Evolutionary conservation across 2,329 filamentous ascomycete species (phyloP), one percentile per base, ranked within the genome.

Genomic region (Exophiala oligosperma): DNA sequence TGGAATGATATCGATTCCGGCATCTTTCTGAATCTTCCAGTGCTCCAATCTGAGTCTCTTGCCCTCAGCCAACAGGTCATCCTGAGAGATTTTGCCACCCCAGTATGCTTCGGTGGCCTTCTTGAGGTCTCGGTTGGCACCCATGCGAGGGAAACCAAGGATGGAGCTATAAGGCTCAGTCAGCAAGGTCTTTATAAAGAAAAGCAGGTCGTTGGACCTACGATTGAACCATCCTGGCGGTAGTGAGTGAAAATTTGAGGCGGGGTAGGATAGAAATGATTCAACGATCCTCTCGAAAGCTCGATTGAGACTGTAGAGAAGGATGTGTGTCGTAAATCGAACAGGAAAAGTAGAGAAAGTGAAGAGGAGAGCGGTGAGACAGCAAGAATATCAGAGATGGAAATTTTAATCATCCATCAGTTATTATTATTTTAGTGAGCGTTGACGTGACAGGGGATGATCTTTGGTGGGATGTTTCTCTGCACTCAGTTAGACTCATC

Each of bases 11-110:
- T 97, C 91, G 78, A 97, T 92, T 74, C 94, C 94, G 68, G 94
- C 94, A 79, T 95, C 87, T 85, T 99, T 93, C 84, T 99, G 94
- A 81, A 99, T 96, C 83, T 96, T 92, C 94, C 94, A 99, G 87
- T 99, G 94, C 73, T 89, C 92, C 68, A 92, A 84, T 82, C 94
- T 90, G 62, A 99, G 91, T 76, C 92, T 87, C 90, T 97, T 97
- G 77, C 90, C 94, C 87, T 97, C 94, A 63, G 86, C 84, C 69
- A 97, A 84, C 69, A 99, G 91, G 64, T 96, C 92, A 64, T 89
- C 86, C 74, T 92, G 91, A 65, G 91, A 92, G 77, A 96, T 83
- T 84, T 97, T 99, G 78, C 89, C 93, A 72, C 81, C 89, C 94
- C 94, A 99, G 81, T 88, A 99, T 77, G 93, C 91, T 81, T 99